These are phyloP conservation scores for Scytalidium sp. DNA, from an alignment of 2,329 filamentous ascomycete genomes.

Conservation along the genomic window DNA sequence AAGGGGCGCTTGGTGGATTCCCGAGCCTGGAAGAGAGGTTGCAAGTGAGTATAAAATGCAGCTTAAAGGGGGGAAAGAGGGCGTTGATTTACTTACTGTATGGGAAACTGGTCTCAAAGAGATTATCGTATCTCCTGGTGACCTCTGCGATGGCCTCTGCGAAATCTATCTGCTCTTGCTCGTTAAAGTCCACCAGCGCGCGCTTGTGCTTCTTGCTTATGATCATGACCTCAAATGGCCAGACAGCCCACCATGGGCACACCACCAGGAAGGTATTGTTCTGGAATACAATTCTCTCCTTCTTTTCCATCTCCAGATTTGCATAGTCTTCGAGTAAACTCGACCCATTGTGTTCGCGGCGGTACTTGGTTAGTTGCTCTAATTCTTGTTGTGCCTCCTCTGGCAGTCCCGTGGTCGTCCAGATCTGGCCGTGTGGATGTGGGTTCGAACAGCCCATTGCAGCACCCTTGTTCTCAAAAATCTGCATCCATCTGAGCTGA, in stretches of 20 bases:
- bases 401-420: slow-evolving; percentile 88
- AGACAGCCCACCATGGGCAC: slow-evolving; percentile 96
- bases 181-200: slow-evolving; percentile 76
- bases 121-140: slow-evolving; percentile 88
- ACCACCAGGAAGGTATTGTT: slow-evolving; percentile 83
- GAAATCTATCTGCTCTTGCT: slow-evolving; percentile 67
- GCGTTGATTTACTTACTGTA: slow-evolving; percentile 62
- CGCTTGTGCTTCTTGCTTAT: slow-evolving; percentile 81
- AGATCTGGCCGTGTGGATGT: slow-evolving; percentile 94
- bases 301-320: slow-evolving; percentile 74
- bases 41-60: background rate
- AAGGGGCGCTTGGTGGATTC: slow-evolving; percentile 91
- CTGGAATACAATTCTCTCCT: slow-evolving; percentile 83
- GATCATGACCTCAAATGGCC: slow-evolving; percentile 95
- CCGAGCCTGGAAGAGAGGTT: slow-evolving; percentile 59
- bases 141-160: slow-evolving; percentile 86
- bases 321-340: slow-evolving; percentile 88
- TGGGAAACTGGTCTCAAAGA: slow-evolving; percentile 95
- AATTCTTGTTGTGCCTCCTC: slow-evolving; percentile 86
- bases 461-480: slow-evolving; percentile 97
- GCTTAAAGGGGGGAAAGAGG: background rate
- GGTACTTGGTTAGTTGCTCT: slow-evolving; percentile 75
- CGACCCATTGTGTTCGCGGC: slow-evolving; percentile 64
- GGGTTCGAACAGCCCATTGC: slow-evolving; percentile 99
- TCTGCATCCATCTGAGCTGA: slow-evolving; percentile 96